Percentiles rank a stretch among this genome's conserved stretches.
These are phyloP conservation scores for Solanum megistacrolobum DNA, from an alignment of 257 asterid species.

Conservation along the genomic window DNA sequence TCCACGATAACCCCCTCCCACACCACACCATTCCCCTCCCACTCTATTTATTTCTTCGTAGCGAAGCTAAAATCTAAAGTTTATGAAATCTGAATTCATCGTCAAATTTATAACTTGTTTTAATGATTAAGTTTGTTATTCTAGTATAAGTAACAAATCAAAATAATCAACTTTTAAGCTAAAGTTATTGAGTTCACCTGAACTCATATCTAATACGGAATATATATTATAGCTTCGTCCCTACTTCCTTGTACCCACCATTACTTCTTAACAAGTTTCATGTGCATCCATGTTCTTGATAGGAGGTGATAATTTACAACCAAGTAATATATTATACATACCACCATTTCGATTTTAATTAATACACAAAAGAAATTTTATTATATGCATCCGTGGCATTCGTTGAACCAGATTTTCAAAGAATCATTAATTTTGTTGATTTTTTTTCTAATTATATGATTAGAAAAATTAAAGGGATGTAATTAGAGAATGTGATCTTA, in stretches of 20 bases:
- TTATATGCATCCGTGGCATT: background rate
- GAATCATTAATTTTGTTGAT: background rate
- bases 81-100: background rate
- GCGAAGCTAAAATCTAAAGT: background rate
- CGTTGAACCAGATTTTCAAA: background rate
- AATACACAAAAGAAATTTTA: background rate
- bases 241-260: background rate
- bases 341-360: background rate
- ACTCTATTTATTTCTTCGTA: too few relatives aligned
- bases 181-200: background rate
- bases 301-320: background rate
- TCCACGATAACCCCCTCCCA: background rate
- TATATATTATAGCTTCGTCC: background rate
- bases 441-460: conserved; percentile 5
- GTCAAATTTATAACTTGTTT: too few relatives aligned
- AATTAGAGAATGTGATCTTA: background rate
- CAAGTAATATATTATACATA: background rate
- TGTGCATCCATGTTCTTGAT: background rate
- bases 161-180: background rate
- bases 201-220: background rate
- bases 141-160: background rate
- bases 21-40: background rate
- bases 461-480: background rate
- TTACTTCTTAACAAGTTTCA: background rate
- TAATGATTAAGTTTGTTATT: too few relatives aligned